Evolutionary conservation across 257 asterid species (phyloP).

Genomic region (Eustoma russellianum): DNA sequence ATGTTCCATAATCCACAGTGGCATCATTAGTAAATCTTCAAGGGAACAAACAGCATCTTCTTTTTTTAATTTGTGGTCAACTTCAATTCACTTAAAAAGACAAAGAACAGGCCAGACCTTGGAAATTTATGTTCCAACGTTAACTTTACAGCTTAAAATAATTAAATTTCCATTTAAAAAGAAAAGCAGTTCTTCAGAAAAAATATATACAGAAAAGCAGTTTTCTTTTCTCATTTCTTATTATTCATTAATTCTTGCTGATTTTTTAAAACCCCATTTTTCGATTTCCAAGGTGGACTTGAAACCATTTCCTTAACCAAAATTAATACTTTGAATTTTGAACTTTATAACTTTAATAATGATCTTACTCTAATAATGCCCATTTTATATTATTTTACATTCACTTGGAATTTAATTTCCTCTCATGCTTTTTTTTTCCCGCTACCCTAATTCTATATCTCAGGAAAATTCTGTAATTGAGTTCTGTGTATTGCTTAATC

Average conservation of each 20-base stretch:
- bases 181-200: not conserved
- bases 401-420: conserved; percentile 19
- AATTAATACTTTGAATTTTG: conserved; percentile 65
- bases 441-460: conserved; percentile 33
- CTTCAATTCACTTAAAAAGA: conserved; percentile 57
- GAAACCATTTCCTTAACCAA: conserved; percentile 76
- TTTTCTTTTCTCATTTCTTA: conserved; percentile 27
- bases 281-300: conserved; percentile 81
- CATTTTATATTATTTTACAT: conserved; percentile 26
- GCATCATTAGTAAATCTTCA: conserved; percentile 32
- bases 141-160: conserved; percentile 65
- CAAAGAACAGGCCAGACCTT: conserved; percentile 61
- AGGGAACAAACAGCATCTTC: conserved; percentile 21
- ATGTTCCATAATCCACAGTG: conserved; percentile 13
- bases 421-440: conserved; percentile 28
- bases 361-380: conserved; percentile 21
- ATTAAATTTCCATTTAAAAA: conserved; percentile 30
- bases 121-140: conserved; percentile 52
- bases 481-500: conserved; percentile 15
- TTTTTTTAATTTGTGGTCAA: conserved; percentile 24
- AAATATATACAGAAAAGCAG: not conserved
- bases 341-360: conserved; percentile 35
- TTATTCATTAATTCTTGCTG: conserved; percentile 31
- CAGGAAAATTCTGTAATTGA: conserved; percentile 20
- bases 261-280: conserved; percentile 34